Conservation (phyloP, 1,284 basidiomycete species). For the Cryptococcus sp. region DNA sequence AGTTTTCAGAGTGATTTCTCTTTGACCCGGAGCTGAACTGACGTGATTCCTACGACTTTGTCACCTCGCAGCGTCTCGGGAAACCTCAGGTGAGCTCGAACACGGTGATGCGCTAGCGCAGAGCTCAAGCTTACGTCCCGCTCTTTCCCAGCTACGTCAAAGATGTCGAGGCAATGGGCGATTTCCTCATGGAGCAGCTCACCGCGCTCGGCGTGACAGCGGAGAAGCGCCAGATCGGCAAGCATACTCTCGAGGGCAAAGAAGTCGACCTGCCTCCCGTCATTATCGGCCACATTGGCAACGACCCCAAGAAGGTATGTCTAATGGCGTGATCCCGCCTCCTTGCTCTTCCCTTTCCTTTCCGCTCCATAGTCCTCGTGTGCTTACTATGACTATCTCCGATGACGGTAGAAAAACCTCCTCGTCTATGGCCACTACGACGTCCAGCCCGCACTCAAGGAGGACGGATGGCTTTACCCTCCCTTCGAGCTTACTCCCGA, state of each 20-base stretch:
- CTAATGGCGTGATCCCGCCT: conserved; percentile 7
- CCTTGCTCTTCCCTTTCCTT: conserved; percentile 14
- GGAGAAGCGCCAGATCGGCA: conserved; percentile 72
- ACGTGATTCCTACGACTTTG: not conserved
- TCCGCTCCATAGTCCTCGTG: conserved; percentile 10
- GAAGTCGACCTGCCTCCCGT: conserved; percentile 80
- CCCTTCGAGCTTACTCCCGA: conserved; percentile 81
- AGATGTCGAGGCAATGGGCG: conserved; percentile 80
- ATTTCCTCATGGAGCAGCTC: conserved; percentile 74
- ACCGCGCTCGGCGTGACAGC: conserved; percentile 74
- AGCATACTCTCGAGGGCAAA: conserved; percentile 75
- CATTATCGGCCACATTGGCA: conserved; percentile 80
- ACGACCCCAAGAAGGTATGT: conserved; percentile 68
- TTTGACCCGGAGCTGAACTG: not conserved
- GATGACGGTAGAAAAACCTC: conserved; percentile 68
- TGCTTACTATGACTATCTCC: conserved; percentile 1
- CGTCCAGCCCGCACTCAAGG: conserved; percentile 60
- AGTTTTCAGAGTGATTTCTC: conserved; percentile 20
- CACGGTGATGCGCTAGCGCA: not conserved
- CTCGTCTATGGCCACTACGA: conserved; percentile 86
- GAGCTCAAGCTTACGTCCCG: not conserved
- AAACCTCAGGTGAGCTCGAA: conserved; percentile 43
- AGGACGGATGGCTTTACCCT: conserved; percentile 89
- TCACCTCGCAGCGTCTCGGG: conserved; percentile 50
- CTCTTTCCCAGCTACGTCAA: conserved; percentile 64